Evolutionary conservation across 108 stramenopile species (phyloP).

Genomic region (Pseudonitzschia delicatissima): DNA sequence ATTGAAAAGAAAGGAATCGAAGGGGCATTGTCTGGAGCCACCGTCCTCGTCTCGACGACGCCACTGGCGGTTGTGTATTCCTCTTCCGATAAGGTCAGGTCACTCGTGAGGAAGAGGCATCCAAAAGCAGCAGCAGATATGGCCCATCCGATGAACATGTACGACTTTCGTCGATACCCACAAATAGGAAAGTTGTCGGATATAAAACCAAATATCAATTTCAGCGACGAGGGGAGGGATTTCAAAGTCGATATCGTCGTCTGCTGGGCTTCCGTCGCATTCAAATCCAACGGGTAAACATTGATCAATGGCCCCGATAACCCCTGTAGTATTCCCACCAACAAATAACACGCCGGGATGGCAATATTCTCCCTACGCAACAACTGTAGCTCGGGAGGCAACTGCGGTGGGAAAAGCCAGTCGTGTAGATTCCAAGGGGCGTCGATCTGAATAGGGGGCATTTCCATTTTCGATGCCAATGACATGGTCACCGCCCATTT

Average conservation of each 20-base stretch:
- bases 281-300: constrained; percentile 76
- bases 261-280: constrained; percentile 81
- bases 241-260: constrained; percentile 59
- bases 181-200: constrained; percentile 67
- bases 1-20: constrained; percentile 58
- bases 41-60: neutral
- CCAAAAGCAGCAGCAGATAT: constrained; percentile 52
- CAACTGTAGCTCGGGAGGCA: constrained; percentile 68
- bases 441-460: neutral
- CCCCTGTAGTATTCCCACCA: constrained; percentile 76
- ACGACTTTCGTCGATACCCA: constrained; percentile 75
- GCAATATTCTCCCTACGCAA: constrained; percentile 77
- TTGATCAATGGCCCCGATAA: constrained; percentile 72
- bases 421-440: constrained; percentile 34
- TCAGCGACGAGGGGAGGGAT: constrained; percentile 69
- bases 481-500: too few species aligned
- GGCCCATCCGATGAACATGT: constrained; percentile 76
- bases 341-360: constrained; percentile 76
- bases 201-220: constrained; percentile 73
- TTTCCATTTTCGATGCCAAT: neutral
- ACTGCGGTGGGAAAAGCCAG: constrained; percentile 58
- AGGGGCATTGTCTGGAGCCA: constrained; percentile 49
- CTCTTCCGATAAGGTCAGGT: constrained; percentile 34
- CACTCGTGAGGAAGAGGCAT: constrained; percentile 39
- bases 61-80: constrained; percentile 19